Conservation (phyloP, 768 basidiomycete genomes). For the Mycena belliarum region DNA sequence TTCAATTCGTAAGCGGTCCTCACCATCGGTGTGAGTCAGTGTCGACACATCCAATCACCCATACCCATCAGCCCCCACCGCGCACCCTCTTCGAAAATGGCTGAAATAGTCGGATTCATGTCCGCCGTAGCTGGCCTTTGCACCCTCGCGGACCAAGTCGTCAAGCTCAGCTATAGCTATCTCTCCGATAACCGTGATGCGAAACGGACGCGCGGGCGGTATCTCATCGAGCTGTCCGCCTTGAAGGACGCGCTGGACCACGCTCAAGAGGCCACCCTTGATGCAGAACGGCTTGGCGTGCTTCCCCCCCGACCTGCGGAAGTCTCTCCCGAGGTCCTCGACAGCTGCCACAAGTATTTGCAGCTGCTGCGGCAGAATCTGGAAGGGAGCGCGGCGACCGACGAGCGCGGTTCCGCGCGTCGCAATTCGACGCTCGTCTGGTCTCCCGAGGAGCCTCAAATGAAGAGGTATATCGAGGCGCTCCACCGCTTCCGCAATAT, state of each 20-base stretch:
- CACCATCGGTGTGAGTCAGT: no score
- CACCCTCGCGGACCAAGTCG: conserved; percentile 2
- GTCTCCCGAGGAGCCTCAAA: conserved; percentile 3
- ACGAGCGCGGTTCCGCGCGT: neutral
- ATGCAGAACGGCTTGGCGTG: neutral
- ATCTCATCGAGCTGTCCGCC: conserved; percentile 3
- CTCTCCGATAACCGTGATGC: conserved; percentile 5
- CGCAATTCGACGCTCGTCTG: neutral
- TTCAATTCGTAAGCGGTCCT: no score
- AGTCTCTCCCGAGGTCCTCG: neutral
- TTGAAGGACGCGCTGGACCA: neutral
- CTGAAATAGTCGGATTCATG: neutral
- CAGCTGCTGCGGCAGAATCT: neutral
- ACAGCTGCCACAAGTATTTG: neutral
- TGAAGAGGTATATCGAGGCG: conserved; percentile 4
- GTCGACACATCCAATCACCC: no score
- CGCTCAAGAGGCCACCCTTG: neutral
- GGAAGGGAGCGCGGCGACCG: neutral
- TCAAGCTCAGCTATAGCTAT: conserved; percentile 3
- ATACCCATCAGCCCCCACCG: no score
- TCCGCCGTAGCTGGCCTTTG: conserved; percentile 2
- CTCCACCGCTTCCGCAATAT: conserved; percentile 4
- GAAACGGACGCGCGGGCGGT: conserved; percentile 2
- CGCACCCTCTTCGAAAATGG: no score
- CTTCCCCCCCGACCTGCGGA: neutral